These are phyloP conservation scores for Escovopsis sp. DNA, from an alignment of 2,329 filamentous ascomycete genomes.

Conservation along the genomic window DNA sequence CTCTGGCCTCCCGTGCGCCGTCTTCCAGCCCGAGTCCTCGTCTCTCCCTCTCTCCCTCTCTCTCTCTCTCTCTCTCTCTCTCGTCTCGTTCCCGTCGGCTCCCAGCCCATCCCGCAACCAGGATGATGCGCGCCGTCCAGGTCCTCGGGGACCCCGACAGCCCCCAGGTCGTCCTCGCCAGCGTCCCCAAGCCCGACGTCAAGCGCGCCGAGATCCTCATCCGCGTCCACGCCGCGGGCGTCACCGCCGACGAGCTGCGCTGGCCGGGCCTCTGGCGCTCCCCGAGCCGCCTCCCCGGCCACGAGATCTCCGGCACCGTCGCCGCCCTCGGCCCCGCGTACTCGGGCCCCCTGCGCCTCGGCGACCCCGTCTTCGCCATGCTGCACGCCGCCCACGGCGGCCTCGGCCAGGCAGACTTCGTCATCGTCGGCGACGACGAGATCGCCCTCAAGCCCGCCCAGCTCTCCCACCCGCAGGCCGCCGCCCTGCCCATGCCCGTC, in stretches of 20 bases:
- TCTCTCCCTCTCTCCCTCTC: too few species aligned
- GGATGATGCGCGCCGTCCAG: slow-evolving; percentile 19
- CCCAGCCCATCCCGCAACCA: too few species aligned
- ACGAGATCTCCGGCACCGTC: slow-evolving; percentile 21
- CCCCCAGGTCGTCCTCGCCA: slow-evolving; percentile 7
- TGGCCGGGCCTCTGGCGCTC: slow-evolving; percentile 20
- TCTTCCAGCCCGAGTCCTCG: too few species aligned
- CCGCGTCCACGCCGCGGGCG: slow-evolving; percentile 17
- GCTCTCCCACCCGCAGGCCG: slow-evolving; percentile 12
- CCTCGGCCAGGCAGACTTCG: slow-evolving; percentile 15
- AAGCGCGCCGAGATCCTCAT: slow-evolving; percentile 13
- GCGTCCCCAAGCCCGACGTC: slow-evolving; percentile 9
- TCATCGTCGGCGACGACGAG: slow-evolving; percentile 5
- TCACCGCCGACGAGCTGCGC: slow-evolving; percentile 20
- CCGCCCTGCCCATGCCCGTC: slow-evolving; percentile 17
- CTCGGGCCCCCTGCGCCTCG: slow-evolving; percentile 6
- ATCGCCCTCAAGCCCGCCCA: slow-evolving; percentile 10
- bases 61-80: too few species aligned
- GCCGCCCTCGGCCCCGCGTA: slow-evolving; percentile 12
- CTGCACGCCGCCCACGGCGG: slow-evolving; percentile 9
- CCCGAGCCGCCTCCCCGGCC: slow-evolving; percentile 17
- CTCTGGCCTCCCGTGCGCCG: too few species aligned
- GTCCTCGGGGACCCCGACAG: slow-evolving; percentile 12
- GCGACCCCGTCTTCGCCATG: slow-evolving; percentile 16
- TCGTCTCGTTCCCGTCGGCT: too few species aligned